Percentiles rank a stretch among this genome's conserved stretches.
phyloP scores from a whole-genome alignment of 352 stramenopile species.

The Pythium aquatile region DNA sequence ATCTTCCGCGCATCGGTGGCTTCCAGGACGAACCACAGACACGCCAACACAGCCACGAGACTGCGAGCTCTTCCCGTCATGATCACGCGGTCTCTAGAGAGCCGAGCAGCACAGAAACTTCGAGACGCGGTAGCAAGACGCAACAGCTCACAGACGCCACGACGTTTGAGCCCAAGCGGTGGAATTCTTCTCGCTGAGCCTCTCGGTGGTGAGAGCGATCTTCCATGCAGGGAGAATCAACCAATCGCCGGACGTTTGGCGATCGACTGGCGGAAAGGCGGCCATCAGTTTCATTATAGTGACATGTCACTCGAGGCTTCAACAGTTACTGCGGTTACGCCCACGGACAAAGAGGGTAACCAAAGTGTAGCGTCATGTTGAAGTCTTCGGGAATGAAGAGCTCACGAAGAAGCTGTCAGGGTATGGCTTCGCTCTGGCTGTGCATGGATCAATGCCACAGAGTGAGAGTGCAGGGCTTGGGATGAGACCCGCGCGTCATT shows the following conservation, averaged over 20 bases:
- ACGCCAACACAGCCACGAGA: background rate
- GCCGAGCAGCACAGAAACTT: background rate
- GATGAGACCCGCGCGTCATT: too few relatives aligned
- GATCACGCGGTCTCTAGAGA: background rate
- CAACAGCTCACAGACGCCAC: too few relatives aligned
- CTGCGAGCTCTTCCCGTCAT: background rate
- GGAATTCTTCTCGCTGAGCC: background rate
- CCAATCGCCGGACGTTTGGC: background rate
- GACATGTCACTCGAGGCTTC: background rate
- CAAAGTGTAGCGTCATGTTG: background rate
- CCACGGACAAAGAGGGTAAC: background rate
- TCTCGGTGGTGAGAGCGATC: background rate
- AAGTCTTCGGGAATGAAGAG: background rate
- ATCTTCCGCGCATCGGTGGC: background rate
- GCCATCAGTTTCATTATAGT: background rate
- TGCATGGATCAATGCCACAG: too few relatives aligned
- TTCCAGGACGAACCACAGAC: background rate
- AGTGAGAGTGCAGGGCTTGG: too few relatives aligned
- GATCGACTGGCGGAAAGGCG: background rate
- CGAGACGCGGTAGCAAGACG: too few relatives aligned
- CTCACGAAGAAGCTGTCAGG: too few relatives aligned
- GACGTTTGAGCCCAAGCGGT: background rate
- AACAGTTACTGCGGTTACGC: background rate
- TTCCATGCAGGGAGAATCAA: background rate
- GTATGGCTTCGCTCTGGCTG: too few relatives aligned